Evolutionary conservation across 1,139 yeast genomes (phyloP).

Genomic region (Wickerhamomyces sp.): DNA sequence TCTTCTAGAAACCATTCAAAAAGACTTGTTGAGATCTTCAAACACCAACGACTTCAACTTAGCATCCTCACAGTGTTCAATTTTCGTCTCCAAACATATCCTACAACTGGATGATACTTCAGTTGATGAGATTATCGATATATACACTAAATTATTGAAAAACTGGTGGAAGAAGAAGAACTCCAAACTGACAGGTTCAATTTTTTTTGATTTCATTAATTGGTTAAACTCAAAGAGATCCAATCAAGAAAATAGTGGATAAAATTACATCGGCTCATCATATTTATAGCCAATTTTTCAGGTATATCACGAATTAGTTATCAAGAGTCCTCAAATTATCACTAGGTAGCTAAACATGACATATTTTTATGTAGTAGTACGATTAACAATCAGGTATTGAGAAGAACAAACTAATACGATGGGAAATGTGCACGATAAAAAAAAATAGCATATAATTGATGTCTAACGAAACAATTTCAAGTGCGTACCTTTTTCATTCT

Average conservation of each 20-base stretch:
- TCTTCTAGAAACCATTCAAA: slow-evolving; percentile 23
- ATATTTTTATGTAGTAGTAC: too few relatives aligned
- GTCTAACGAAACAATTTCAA: too few relatives aligned
- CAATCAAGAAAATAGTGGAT: background rate
- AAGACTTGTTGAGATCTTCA: slow-evolving; percentile 27
- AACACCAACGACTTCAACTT: slow-evolving; percentile 22
- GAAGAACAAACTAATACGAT: too few relatives aligned
- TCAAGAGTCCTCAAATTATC: too few relatives aligned
- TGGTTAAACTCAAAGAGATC: slow-evolving; percentile 55
- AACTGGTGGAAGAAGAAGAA: slow-evolving; percentile 51
- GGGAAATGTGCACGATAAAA: too few relatives aligned
- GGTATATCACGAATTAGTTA: too few relatives aligned
- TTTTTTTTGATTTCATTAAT: slow-evolving; percentile 76
- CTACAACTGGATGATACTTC: slow-evolving; percentile 26
- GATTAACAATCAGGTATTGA: too few relatives aligned
- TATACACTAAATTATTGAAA: slow-evolving; percentile 54
- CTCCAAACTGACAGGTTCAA: slow-evolving; percentile 50
- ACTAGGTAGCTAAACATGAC: too few relatives aligned
- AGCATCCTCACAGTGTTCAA: slow-evolving; percentile 33
- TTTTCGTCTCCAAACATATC: slow-evolving; percentile 57
- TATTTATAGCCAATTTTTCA: background rate
- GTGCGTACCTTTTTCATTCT: too few relatives aligned
- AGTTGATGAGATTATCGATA: slow-evolving; percentile 41
- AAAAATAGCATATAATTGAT: too few relatives aligned
- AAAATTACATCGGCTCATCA: background rate